A percentile compares a stretch with the other conserved stretches of the same genome.
Evolutionary conservation across 257 asterid genomes (phyloP).

Genomic region (Nicotiana sylvestris): DNA sequence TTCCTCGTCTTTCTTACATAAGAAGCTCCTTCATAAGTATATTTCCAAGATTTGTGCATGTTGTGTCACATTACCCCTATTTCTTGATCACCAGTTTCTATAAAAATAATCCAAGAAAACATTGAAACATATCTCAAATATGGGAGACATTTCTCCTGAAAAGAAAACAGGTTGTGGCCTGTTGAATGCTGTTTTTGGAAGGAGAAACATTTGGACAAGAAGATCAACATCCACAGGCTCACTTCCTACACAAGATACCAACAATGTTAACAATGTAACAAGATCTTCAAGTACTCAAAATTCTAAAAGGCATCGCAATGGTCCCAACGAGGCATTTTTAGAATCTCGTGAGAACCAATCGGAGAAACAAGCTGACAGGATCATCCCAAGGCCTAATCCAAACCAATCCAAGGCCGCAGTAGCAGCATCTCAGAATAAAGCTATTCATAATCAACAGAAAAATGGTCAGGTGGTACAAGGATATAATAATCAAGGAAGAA

Average conservation of each 20-base stretch:
- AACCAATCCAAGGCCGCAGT: slow-evolving; percentile 43
- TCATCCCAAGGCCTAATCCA: slow-evolving; percentile 58
- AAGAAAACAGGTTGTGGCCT: slow-evolving; percentile 78
- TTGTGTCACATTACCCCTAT: neutral
- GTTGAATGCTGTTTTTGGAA: slow-evolving; percentile 62
- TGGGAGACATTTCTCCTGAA: slow-evolving; percentile 67
- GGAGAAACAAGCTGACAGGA: slow-evolving; percentile 33
- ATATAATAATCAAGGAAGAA: slow-evolving; percentile 30
- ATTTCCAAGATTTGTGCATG: neutral
- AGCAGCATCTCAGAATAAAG: slow-evolving; percentile 19
- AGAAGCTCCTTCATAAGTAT: neutral
- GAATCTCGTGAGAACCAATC: slow-evolving; percentile 2
- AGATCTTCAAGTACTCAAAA: slow-evolving; percentile 36
- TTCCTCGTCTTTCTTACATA: neutral
- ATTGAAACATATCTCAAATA: slow-evolving; percentile 7
- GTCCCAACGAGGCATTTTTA: slow-evolving; percentile 19
- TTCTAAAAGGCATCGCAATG: slow-evolving; percentile 21
- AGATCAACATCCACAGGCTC: slow-evolving; percentile 53
- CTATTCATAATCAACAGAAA: neutral
- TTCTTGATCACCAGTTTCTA: neutral
- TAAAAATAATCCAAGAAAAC: neutral
- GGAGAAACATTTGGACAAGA: slow-evolving; percentile 47
- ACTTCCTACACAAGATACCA: slow-evolving; percentile 21
- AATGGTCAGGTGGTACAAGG: slow-evolving; percentile 21
- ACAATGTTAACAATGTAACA: neutral